Evolutionary conservation across 2,329 filamentous ascomycete genomes (phyloP).

Genomic region (Colletotrichum orchidophilum): DNA sequence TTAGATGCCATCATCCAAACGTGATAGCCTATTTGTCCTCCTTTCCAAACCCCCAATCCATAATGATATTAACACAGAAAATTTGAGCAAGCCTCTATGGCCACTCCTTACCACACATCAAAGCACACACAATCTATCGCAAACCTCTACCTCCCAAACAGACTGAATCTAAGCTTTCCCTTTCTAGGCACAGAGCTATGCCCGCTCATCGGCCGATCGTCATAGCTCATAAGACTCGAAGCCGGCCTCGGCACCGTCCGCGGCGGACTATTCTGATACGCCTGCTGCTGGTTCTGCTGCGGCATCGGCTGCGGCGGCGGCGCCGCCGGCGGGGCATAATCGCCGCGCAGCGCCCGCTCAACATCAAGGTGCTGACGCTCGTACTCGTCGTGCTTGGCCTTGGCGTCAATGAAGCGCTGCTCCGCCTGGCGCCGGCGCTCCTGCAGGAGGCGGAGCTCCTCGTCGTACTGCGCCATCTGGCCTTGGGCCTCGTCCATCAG

Average conservation of each 20-base stretch:
- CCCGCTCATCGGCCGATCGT: slow-evolving; percentile 30
- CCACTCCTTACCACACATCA: neutral
- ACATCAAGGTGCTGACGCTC: slow-evolving; percentile 52
- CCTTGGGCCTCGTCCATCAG: slow-evolving; percentile 53
- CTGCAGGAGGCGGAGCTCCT: slow-evolving; percentile 52
- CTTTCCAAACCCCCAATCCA: neutral
- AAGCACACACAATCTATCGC: neutral
- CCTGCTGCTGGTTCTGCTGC: slow-evolving; percentile 22
- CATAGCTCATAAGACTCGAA: slow-evolving; percentile 33
- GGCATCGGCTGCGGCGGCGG: neutral
- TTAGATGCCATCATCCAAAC: neutral
- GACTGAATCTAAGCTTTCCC: slow-evolving; percentile 31
- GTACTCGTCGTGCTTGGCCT: slow-evolving; percentile 56
- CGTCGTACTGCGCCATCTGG: slow-evolving; percentile 53
- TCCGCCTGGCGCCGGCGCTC: slow-evolving; percentile 52
- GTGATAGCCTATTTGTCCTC: neutral
- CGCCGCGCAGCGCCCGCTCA: slow-evolving; percentile 52
- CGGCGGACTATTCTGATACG: slow-evolving; percentile 26
- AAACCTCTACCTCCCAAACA: slow-evolving; percentile 32
- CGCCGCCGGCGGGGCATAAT: slow-evolving; percentile 36
- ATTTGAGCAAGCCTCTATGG: neutral
- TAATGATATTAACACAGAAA: neutral
- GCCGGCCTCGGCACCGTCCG: slow-evolving; percentile 19
- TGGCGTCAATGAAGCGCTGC: slow-evolving; percentile 52
- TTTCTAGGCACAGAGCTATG: slow-evolving; percentile 26